These are phyloP conservation scores for Elaeis oleifera DNA, from an alignment of 202 grass and related monocot species.

Conservation along the genomic window DNA sequence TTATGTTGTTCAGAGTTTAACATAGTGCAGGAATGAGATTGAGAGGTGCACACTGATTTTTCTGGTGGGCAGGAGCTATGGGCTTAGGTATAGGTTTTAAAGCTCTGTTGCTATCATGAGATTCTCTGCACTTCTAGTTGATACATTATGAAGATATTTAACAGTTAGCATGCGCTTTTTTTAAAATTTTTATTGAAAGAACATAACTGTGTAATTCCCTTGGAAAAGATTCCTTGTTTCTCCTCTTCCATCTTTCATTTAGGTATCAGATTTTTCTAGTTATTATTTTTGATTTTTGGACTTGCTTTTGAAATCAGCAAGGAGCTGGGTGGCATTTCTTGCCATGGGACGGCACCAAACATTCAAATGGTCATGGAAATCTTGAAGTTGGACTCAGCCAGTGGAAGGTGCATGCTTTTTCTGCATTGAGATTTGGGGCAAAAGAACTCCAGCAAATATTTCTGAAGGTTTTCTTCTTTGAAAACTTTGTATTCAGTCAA, in stretches of 20 bases:
- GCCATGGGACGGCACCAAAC: slow-evolving; percentile 43
- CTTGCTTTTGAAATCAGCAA: slow-evolving; percentile 17
- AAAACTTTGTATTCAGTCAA: not conserved
- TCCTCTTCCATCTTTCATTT: not conserved
- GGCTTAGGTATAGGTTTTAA: too few species aligned
- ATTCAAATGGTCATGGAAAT: slow-evolving; percentile 36
- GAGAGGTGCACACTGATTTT: too few species aligned
- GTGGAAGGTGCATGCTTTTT: slow-evolving; percentile 55
- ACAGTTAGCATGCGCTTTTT: too few species aligned
- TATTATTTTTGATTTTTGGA: not conserved
- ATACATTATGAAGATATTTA: too few species aligned
- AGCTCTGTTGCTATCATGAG: too few species aligned
- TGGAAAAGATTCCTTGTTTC: not conserved
- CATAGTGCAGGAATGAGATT: too few species aligned
- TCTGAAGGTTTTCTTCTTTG: slow-evolving; percentile 56
- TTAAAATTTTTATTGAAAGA: too few species aligned
- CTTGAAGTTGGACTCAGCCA: slow-evolving; percentile 56
- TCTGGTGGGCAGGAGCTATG: too few species aligned
- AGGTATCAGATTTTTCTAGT: too few species aligned
- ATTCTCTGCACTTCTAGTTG: too few species aligned
- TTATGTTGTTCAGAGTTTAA: too few species aligned
- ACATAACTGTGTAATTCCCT: too few species aligned
- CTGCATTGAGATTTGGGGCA: slow-evolving; percentile 60
- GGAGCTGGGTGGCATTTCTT: slow-evolving; percentile 28
- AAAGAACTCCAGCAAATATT: slow-evolving; percentile 64